These are phyloP conservation scores for Simplicillium sp. DNA, from an alignment of 2,329 filamentous ascomycete species.

Conservation along the genomic window DNA sequence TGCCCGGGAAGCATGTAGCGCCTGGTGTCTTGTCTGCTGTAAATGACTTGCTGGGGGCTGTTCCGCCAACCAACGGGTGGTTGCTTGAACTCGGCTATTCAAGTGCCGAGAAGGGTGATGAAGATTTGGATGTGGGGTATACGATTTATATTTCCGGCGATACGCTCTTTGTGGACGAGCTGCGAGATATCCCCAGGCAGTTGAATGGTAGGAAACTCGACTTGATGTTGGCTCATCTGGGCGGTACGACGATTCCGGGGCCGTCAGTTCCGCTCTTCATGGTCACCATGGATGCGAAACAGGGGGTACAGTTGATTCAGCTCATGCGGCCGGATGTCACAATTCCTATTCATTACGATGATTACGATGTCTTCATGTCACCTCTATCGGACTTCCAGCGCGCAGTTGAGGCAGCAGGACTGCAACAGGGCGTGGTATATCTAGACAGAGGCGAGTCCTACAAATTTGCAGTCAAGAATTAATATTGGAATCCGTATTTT, in stretches of 20 bases:
- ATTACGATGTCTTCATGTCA: slow-evolving; percentile 53
- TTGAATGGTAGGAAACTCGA: slow-evolving; percentile 47
- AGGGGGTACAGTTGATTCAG: slow-evolving; percentile 50
- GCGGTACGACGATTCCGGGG: slow-evolving; percentile 55
- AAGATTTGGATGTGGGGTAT: slow-evolving; percentile 36
- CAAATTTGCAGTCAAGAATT: neutral
- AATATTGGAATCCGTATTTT: too few relatives aligned
- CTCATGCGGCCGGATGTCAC: slow-evolving; percentile 51
- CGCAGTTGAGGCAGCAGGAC: slow-evolving; percentile 40
- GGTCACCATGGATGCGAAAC: slow-evolving; percentile 60
- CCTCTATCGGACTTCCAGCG: slow-evolving; percentile 51
- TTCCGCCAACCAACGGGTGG: slow-evolving; percentile 58
- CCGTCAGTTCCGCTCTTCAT: slow-evolving; percentile 50
- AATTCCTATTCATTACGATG: slow-evolving; percentile 56
- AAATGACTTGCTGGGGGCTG: slow-evolving; percentile 25
- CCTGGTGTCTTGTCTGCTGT: slow-evolving; percentile 23
- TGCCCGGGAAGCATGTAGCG: slow-evolving; percentile 54
- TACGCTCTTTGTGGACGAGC: slow-evolving; percentile 52
- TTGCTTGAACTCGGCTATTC: slow-evolving; percentile 52
- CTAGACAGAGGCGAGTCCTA: slow-evolving; percentile 42
- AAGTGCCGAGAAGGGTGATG: slow-evolving; percentile 18
- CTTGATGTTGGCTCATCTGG: slow-evolving; percentile 57
- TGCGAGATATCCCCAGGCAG: slow-evolving; percentile 48
- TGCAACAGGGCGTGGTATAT: slow-evolving; percentile 46
- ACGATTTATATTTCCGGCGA: slow-evolving; percentile 58